Evolutionary conservation across 139 green algal genomes (phyloP).

Genomic region (Pseudopediastrum boryanum): DNA sequence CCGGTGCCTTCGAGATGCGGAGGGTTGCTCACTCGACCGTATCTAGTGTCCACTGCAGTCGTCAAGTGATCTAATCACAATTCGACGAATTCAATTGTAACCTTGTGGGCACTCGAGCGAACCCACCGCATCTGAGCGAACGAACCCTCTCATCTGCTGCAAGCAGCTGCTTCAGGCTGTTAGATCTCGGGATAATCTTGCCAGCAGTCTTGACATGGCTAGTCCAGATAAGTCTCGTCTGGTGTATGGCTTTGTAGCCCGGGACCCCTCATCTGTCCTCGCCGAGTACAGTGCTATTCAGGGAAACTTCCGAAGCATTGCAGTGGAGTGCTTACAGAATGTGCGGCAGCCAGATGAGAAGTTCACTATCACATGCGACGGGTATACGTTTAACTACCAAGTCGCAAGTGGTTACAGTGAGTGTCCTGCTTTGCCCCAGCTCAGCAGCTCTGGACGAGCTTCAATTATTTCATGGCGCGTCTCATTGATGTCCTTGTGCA

Average conservation of each 20-base stretch:
- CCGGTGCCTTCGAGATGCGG: too few relatives aligned
- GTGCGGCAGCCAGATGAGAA: slow-evolving; percentile 57
- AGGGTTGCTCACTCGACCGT: too few relatives aligned
- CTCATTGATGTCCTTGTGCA: slow-evolving; percentile 5
- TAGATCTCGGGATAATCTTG: too few relatives aligned
- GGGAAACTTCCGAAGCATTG: slow-evolving; percentile 93
- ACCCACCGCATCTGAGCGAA: too few relatives aligned
- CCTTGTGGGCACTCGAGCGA: too few relatives aligned
- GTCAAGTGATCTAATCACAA: too few relatives aligned
- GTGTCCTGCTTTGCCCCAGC: background rate
- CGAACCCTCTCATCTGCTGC: too few relatives aligned
- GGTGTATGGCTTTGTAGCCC: slow-evolving; percentile 85
- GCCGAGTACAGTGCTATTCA: slow-evolving; percentile 62
- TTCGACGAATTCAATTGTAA: too few relatives aligned
- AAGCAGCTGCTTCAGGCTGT: too few relatives aligned
- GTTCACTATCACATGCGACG: slow-evolving; percentile 76
- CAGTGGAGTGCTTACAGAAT: slow-evolving; percentile 78
- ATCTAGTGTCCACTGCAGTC: too few relatives aligned
- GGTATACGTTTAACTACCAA: slow-evolving; percentile 91
- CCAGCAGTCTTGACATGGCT: too few relatives aligned
- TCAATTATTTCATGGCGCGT: background rate
- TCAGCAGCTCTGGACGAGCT: background rate
- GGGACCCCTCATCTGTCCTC: slow-evolving; percentile 73
- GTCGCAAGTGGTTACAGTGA: slow-evolving; percentile 65
- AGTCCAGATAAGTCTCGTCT: slow-evolving; percentile 43